Conservation (phyloP, 768 basidiomycete genomes). For the Tulasnella sp. region DNA sequence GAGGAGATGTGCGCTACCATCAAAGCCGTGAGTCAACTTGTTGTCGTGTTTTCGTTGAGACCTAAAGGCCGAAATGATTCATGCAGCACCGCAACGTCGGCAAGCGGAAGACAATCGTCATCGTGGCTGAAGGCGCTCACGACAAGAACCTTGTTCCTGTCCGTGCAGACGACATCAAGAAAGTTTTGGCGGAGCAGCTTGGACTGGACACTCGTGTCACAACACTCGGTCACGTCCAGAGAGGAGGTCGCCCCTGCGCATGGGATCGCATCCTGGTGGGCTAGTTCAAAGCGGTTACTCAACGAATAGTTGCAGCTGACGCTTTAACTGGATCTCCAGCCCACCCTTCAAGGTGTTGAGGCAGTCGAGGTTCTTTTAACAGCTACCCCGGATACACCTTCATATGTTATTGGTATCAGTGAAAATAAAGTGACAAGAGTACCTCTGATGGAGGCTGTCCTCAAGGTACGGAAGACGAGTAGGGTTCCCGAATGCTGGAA, state of each 20-base stretch:
- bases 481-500: neutral
- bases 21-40: conserved; percentile 52
- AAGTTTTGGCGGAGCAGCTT: conserved; percentile 77
- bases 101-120: conserved; percentile 97
- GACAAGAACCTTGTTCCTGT: conserved; percentile 89
- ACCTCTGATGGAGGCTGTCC: conserved; percentile 89
- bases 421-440: conserved; percentile 95
- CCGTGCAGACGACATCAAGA: conserved; percentile 83
- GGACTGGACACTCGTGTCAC: conserved; percentile 95
- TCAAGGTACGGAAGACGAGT: conserved; percentile 51
- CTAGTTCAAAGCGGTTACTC: neutral
- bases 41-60: neutral
- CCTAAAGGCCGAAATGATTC: neutral
- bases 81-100: conserved; percentile 80
- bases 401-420: conserved; percentile 93
- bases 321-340: conserved; percentile 45
- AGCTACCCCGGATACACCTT: conserved; percentile 83
- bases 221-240: conserved; percentile 92
- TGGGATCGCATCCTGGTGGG: conserved; percentile 85
- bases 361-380: conserved; percentile 85
- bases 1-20: conserved; percentile 85
- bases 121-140: conserved; percentile 94
- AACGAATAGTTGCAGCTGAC: neutral
- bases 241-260: conserved; percentile 91
- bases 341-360: conserved; percentile 92